Percentiles rank a stretch among this genome's conserved stretches.
These are phyloP conservation scores for Rhynchospora breviuscula DNA, from an alignment of 176 grass and related monocot species.

Conservation along the genomic window DNA sequence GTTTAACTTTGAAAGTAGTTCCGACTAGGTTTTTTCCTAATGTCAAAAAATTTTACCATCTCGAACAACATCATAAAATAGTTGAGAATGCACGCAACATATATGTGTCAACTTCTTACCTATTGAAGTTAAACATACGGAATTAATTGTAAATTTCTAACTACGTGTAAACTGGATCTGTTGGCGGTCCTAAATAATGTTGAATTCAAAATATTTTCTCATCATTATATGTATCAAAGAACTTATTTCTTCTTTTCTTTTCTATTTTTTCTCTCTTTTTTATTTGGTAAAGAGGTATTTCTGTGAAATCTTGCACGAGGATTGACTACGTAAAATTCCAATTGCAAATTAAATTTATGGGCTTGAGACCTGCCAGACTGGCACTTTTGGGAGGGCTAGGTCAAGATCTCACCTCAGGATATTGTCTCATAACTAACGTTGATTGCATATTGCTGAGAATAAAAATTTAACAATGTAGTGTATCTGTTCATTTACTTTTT, in stretches of 20 bases:
- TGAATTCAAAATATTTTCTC: background rate
- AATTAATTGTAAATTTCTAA: slow-evolving; percentile 14
- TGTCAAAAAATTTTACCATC: background rate
- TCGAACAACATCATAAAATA: background rate
- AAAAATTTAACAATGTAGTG: background rate
- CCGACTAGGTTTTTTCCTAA: background rate
- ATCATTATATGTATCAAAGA: background rate
- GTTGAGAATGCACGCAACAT: background rate
- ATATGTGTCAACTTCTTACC: background rate
- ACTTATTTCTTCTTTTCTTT: slow-evolving; percentile 1
- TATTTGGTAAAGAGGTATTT: background rate
- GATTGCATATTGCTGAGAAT: background rate
- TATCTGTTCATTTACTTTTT: background rate
- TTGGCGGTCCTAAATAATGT: background rate
- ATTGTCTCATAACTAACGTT: background rate
- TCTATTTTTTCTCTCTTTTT: background rate
- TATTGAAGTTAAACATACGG: background rate
- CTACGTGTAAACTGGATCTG: background rate
- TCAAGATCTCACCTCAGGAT: slow-evolving; percentile 10
- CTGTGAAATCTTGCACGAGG: background rate
- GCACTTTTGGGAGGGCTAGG: background rate
- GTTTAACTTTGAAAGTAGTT: background rate
- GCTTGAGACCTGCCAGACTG: slow-evolving; percentile 17
- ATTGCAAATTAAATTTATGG: background rate
- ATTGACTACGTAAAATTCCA: background rate